Conservation (phyloP, 164 flowering plant species). For the Euptelea pleiosperma region DNA sequence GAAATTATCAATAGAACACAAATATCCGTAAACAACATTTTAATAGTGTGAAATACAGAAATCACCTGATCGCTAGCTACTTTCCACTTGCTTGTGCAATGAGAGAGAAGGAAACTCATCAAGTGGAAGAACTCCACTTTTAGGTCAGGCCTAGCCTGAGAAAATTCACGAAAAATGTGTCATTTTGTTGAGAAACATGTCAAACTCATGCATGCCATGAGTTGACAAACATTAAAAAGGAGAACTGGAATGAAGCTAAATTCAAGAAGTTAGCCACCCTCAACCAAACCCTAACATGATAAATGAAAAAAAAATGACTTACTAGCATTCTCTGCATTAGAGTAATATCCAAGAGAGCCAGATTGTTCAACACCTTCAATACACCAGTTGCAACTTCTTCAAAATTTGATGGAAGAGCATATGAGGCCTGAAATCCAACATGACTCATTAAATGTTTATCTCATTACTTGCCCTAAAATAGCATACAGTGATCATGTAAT, state of each 20-base stretch:
- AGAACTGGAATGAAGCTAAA: background rate
- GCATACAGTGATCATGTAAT: background rate
- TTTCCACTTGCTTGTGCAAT: slow-evolving; percentile 87
- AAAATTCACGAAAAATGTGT: slow-evolving; percentile 7
- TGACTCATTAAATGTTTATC: background rate
- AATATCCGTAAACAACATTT: background rate
- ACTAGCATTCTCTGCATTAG: slow-evolving; percentile 90
- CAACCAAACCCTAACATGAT: slow-evolving; percentile 2
- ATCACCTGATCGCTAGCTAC: slow-evolving; percentile 73
- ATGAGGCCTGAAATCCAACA: slow-evolving; percentile 47
- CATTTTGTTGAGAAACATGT: background rate
- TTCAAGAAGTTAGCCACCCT: background rate
- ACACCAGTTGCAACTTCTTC: slow-evolving; percentile 95
- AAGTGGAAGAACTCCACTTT: slow-evolving; percentile 93
- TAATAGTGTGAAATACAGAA: background rate
- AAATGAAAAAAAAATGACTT: slow-evolving; percentile 30
- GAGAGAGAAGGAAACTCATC: slow-evolving; percentile 87
- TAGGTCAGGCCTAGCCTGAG: slow-evolving; percentile 88
- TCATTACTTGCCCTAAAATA: background rate
- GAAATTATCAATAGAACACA: background rate
- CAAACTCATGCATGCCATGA: background rate
- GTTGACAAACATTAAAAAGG: background rate
- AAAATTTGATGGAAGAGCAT: slow-evolving; percentile 86
- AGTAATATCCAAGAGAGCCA: slow-evolving; percentile 67
- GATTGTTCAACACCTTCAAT: slow-evolving; percentile 82